phyloP scores from a whole-genome alignment of 225 moss, liverwort and hornwort genomes.

The Climacium dendroides region DNA sequence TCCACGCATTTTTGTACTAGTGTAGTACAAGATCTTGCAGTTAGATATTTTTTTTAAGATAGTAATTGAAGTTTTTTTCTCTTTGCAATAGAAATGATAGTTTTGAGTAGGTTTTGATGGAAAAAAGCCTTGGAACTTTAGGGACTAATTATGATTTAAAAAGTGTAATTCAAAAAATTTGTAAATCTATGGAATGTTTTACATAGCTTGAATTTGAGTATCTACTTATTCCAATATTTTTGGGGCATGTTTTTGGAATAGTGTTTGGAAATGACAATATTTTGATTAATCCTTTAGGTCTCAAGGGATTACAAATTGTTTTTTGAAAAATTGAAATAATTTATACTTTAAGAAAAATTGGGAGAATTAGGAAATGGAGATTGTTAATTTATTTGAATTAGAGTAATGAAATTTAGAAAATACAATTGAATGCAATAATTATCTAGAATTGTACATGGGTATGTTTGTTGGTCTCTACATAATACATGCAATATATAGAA shows the following conservation, averaged over 20 bases:
- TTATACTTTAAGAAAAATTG: background rate
- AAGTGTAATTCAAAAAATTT: fast-evolving
- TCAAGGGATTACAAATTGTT: fast-evolving
- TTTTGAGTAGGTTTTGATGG: too few relatives aligned
- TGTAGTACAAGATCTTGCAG: too few relatives aligned
- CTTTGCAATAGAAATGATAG: too few relatives aligned
- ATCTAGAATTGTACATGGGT: fast-evolving
- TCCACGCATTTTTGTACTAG: too few relatives aligned
- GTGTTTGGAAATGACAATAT: background rate
- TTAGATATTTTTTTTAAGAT: too few relatives aligned
- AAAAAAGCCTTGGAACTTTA: too few relatives aligned
- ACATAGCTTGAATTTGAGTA: fast-evolving
- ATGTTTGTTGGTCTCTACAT: fast-evolving
- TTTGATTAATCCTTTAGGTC: background rate
- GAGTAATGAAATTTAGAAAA: background rate
- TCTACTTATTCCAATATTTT: background rate
- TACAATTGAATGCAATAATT: background rate
- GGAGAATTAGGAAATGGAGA: background rate
- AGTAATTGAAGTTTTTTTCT: too few relatives aligned
- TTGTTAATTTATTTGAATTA: background rate
- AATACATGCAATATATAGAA: background rate
- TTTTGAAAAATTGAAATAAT: background rate
- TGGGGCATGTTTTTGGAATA: fast-evolving
- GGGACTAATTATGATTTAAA: background rate
- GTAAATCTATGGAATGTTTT: background rate